A percentile compares a stretch with the other conserved stretches of the same genome.
These are phyloP conservation scores for Neonectria ditissima DNA, from an alignment of 2,329 filamentous ascomycete genomes.

Conservation along the genomic window DNA sequence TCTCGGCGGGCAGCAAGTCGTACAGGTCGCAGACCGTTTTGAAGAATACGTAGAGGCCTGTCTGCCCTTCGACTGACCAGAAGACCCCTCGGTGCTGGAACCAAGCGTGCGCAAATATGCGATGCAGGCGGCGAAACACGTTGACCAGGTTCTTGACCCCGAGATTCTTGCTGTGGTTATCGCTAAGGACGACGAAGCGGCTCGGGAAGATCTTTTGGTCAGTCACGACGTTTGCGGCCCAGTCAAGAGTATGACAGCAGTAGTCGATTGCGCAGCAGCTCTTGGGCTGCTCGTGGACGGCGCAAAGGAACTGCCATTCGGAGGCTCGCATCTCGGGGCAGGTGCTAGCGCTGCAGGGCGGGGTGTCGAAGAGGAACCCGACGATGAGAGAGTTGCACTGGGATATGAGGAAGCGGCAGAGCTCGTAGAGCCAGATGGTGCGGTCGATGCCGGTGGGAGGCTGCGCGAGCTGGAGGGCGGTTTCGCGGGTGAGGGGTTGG, in stretches of 20 bases:
- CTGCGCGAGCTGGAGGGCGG: slow-evolving; percentile 80
- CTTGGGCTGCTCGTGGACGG: slow-evolving; percentile 96
- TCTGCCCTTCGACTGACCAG: slow-evolving; percentile 90
- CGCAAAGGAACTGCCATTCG: slow-evolving; percentile 99
- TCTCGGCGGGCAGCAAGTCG: slow-evolving; percentile 88
- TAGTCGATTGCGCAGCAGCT: slow-evolving; percentile 99
- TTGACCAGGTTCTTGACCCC: slow-evolving; percentile 90
- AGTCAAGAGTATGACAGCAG: slow-evolving; percentile 98
- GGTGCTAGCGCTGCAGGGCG: slow-evolving; percentile 87
- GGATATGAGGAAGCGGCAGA: slow-evolving; percentile 94
- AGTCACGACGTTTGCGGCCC: slow-evolving; percentile 94
- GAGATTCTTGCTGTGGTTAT: slow-evolving; percentile 69
- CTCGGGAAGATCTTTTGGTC: slow-evolving; percentile 96
- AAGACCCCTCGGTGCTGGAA: slow-evolving; percentile 97
- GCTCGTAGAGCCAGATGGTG: slow-evolving; percentile 96
- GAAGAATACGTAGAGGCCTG: slow-evolving; percentile 96
- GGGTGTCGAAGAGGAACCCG: slow-evolving; percentile 90
- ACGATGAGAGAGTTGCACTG: slow-evolving; percentile 94
- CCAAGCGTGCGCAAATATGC: slow-evolving; percentile 99
- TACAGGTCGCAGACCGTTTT: slow-evolving; percentile 97
- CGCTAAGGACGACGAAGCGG: slow-evolving; percentile 71
- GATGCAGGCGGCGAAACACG: slow-evolving; percentile 92
- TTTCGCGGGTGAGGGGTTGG: slow-evolving; percentile 78
- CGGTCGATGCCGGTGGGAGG: slow-evolving; percentile 86
- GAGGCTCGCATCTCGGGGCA: slow-evolving; percentile 99